Evolutionary conservation across 495 filamentous ascomycete species (phyloP).

Genomic region (Cairneyella variabilis): DNA sequence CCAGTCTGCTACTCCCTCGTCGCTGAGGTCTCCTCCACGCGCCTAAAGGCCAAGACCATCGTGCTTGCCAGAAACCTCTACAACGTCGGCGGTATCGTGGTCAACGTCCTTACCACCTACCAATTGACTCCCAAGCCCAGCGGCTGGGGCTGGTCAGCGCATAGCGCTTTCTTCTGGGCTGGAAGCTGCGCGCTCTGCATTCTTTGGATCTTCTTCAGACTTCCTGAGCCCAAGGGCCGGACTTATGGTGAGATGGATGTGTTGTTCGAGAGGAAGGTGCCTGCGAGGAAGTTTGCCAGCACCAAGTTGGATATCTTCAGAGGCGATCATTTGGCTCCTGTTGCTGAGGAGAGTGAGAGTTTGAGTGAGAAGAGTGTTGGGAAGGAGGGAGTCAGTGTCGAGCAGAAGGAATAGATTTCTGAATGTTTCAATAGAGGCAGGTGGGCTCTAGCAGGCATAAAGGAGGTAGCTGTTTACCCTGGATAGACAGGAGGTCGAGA

Average conservation of each 20-base stretch:
- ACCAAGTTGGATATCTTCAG: constrained; percentile 11
- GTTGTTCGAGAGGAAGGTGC: constrained; percentile 59
- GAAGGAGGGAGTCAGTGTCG: constrained; percentile 35
- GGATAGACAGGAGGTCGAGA: too few relatives aligned
- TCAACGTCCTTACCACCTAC: constrained; percentile 45
- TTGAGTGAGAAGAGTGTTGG: constrained; percentile 2
- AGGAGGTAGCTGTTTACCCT: too few relatives aligned
- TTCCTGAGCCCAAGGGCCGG: constrained; percentile 67
- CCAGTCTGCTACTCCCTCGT: constrained; percentile 59
- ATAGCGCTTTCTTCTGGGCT: constrained; percentile 54
- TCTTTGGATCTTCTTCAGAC: constrained; percentile 47
- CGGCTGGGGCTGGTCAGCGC: constrained; percentile 51
- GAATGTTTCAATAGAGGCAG: too few relatives aligned
- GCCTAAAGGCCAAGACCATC: constrained; percentile 50
- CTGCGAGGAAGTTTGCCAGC: constrained; percentile 57
- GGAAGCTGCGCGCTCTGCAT: constrained; percentile 41
- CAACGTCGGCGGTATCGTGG: constrained; percentile 43
- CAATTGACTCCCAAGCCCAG: constrained; percentile 39
- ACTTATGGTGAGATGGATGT: constrained; percentile 71
- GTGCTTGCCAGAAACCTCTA: constrained; percentile 55
- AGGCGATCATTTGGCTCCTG: constrained; percentile 2
- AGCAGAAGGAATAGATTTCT: constrained; percentile 42
- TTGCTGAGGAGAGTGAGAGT: constrained; percentile 3
- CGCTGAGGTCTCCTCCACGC: constrained; percentile 51
- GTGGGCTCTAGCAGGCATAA: too few relatives aligned